These are phyloP conservation scores for Clitocybe nebularis DNA, from an alignment of 1,284 basidiomycete species.

Conservation along the genomic window DNA sequence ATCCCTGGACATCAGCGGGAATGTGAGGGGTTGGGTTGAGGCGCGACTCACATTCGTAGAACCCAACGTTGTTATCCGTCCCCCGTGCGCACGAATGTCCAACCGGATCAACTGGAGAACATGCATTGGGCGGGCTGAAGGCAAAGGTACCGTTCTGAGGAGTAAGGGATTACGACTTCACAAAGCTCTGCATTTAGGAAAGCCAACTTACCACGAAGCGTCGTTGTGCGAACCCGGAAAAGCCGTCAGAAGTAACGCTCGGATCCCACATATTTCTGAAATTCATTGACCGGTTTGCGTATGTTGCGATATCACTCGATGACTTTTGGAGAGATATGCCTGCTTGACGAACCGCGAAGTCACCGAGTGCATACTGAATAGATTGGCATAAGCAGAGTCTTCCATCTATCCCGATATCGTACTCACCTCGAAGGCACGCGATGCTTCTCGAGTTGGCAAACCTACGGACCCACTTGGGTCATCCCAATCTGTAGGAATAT, in stretches of 20 bases:
- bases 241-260: conserved; percentile 40
- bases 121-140: conserved; percentile 44
- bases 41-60: conserved; percentile 42
- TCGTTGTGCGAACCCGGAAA: conserved; percentile 40
- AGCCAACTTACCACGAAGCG: conserved; percentile 31
- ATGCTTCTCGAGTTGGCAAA: conserved; percentile 44
- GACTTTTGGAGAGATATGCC: conserved; percentile 35
- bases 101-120: conserved; percentile 43
- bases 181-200: background rate
- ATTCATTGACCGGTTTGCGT: conserved; percentile 47
- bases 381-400: background rate
- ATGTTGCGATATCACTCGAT: conserved; percentile 33
- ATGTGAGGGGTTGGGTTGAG: background rate
- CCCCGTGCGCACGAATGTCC: conserved; percentile 45
- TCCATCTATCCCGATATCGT: background rate
- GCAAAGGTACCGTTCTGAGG: conserved; percentile 47
- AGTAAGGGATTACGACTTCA: background rate
- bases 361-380: conserved; percentile 40
- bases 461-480: conserved; percentile 44
- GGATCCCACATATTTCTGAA: conserved; percentile 51
- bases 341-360: conserved; percentile 49
- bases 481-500: conserved; percentile 44
- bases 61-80: conserved; percentile 45
- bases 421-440: conserved; percentile 40
- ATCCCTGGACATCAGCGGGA: conserved; percentile 5